Conservation (phyloP, 2,329 filamentous ascomycete species). For the Alternaria incomplexa region DNA sequence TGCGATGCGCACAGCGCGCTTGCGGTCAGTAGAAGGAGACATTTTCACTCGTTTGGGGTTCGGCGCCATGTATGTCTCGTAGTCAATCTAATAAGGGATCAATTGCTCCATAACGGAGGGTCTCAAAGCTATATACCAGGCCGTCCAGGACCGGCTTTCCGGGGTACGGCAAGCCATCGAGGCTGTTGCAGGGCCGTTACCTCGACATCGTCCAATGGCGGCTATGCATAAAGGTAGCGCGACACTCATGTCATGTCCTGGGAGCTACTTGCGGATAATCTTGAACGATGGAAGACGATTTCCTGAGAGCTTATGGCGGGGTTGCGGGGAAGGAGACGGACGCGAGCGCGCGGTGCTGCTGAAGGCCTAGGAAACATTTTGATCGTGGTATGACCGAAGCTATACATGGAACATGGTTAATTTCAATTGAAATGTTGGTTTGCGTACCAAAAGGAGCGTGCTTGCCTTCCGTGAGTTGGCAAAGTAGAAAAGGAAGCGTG, state of each 20-base stretch:
- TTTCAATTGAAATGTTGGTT: too few relatives aligned
- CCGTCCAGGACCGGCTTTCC: not conserved
- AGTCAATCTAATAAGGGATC: not conserved
- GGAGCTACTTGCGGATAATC: slow-evolving; percentile 4
- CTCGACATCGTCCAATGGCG: slow-evolving; percentile 10
- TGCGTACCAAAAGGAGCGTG: not conserved
- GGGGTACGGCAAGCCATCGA: slow-evolving; percentile 1
- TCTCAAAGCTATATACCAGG: slow-evolving; percentile 19
- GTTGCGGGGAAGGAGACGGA: slow-evolving; percentile 1
- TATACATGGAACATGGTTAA: too few relatives aligned
- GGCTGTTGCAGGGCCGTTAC: slow-evolving; percentile 7
- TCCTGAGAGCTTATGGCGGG: not conserved
- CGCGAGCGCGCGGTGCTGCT: not conserved
- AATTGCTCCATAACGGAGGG: not conserved
- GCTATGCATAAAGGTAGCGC: not conserved
- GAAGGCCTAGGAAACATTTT: not conserved
- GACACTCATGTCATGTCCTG: slow-evolving; percentile 6
- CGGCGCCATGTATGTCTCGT: not conserved
- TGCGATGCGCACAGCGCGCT: slow-evolving; percentile 39
- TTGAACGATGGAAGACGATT: slow-evolving; percentile 1
- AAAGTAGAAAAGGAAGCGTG: not conserved
- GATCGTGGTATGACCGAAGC: too few relatives aligned
- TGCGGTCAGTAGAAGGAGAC: slow-evolving; percentile 17
- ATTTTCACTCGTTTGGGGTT: slow-evolving; percentile 16
- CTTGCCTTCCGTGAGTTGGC: not conserved